Percentiles rank a stretch among this genome's conserved stretches.
These are phyloP conservation scores for Diaporthe velutina DNA, from an alignment of 2,329 filamentous ascomycete species.

Conservation along the genomic window DNA sequence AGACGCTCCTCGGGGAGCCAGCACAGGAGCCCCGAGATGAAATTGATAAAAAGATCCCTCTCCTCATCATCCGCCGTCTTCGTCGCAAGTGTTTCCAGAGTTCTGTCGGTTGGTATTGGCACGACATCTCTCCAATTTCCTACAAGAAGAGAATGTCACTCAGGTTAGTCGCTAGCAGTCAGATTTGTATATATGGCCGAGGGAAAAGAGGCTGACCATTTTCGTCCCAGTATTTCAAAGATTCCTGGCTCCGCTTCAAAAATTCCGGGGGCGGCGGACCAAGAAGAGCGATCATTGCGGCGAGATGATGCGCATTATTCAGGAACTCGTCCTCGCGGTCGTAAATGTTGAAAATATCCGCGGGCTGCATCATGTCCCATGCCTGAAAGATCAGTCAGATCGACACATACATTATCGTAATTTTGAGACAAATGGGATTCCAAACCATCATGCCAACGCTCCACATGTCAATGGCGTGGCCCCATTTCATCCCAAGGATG, in stretches of 20 bases:
- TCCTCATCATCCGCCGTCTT: background rate
- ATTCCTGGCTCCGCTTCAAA: background rate
- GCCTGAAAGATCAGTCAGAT: background rate
- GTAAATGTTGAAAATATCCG: background rate
- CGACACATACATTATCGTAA: too few relatives aligned
- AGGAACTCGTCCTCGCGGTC: background rate
- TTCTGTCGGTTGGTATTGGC: background rate
- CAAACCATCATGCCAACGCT: slow-evolving; percentile 4
- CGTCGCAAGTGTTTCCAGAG: background rate
- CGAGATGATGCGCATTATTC: background rate
- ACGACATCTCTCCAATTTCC: background rate
- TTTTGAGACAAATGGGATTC: too few relatives aligned
- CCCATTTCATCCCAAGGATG: background rate
- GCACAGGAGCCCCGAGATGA: background rate
- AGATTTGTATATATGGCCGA: fast-evolving
- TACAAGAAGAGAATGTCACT: too few relatives aligned
- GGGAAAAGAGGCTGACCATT: background rate
- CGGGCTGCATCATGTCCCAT: slow-evolving; percentile 6
- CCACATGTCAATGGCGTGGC: background rate
- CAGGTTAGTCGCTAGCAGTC: too few relatives aligned
- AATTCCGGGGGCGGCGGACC: slow-evolving; percentile 1
- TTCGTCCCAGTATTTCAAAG: slow-evolving; percentile 1
- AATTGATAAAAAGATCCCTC: background rate
- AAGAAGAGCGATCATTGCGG: slow-evolving; percentile 17
- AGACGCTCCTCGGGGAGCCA: background rate